These are phyloP conservation scores for Globisporangium sylvaticum DNA, from an alignment of 352 stramenopile species.

Conservation along the genomic window DNA sequence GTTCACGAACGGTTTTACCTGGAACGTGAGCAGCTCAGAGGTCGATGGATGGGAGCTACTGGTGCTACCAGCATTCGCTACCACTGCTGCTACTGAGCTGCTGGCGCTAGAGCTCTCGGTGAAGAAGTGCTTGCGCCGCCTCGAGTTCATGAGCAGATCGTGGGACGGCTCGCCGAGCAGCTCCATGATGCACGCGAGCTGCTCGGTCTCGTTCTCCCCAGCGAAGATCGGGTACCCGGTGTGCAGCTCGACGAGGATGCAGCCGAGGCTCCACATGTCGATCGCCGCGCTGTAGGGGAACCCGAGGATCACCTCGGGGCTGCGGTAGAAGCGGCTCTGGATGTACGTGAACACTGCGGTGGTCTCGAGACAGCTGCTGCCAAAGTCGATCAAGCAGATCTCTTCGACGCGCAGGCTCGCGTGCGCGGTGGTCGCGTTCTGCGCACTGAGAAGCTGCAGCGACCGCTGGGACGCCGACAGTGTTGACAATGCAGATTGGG, in stretches of 20 bases:
- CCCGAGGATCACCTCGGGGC: constrained; percentile 96
- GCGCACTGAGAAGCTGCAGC: background rate
- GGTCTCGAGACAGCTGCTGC: constrained; percentile 89
- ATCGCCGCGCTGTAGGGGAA: constrained; percentile 73
- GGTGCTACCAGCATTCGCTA: background rate
- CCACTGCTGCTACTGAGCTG: background rate
- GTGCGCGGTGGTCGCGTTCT: constrained; percentile 75
- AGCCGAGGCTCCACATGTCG: constrained; percentile 91
- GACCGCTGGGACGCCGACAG: background rate
- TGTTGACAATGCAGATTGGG: constrained; percentile 28
- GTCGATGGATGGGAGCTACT: background rate
- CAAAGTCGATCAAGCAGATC: constrained; percentile 96
- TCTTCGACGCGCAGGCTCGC: constrained; percentile 17
- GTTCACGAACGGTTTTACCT: constrained; percentile 52
- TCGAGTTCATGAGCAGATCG: constrained; percentile 44
- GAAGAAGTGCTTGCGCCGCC: constrained; percentile 67
- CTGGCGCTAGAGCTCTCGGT: constrained; percentile 27
- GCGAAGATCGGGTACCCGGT: constrained; percentile 84
- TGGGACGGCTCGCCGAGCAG: constrained; percentile 48
- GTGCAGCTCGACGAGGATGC: constrained; percentile 80
- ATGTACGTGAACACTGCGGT: constrained; percentile 96
- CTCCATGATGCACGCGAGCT: constrained; percentile 88
- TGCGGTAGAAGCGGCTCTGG: constrained; percentile 96
- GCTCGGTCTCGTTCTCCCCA: constrained; percentile 77
- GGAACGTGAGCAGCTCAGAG: constrained; percentile 15